Conservation (phyloP, 2,329 filamentous ascomycete species). For the Aurifilum marmelostoma region DNA sequence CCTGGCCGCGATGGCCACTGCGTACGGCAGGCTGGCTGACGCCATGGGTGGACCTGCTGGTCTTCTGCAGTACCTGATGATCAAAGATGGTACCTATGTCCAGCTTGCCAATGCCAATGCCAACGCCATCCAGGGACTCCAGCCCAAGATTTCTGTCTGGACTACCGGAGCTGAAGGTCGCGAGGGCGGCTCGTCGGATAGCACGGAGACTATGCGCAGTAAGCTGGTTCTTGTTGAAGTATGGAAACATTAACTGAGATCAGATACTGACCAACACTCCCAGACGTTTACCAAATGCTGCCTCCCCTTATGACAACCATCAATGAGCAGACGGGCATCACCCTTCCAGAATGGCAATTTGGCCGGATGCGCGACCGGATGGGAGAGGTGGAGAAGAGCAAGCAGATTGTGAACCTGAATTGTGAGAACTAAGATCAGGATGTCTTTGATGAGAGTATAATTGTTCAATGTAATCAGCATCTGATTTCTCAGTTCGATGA, state of each 20-base stretch:
- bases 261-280: neutral
- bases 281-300: constrained; percentile 78
- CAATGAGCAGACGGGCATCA: constrained; percentile 85
- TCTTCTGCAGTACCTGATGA: constrained; percentile 84
- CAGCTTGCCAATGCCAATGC: constrained; percentile 80
- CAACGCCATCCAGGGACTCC: constrained; percentile 71
- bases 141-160: constrained; percentile 92
- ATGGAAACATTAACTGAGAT: neutral
- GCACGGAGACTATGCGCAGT: constrained; percentile 68
- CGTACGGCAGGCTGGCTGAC: constrained; percentile 71
- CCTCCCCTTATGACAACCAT: constrained; percentile 84
- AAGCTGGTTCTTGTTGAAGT: neutral
- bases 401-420: constrained; percentile 44
- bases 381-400: constrained; percentile 40
- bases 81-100: constrained; percentile 79
- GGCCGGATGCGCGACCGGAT: constrained; percentile 49
- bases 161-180: constrained; percentile 68
- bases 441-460: neutral
- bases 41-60: constrained; percentile 80
- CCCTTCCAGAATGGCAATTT: constrained; percentile 76
- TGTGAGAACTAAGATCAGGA: neutral
- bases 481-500: neutral
- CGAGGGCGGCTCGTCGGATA: constrained; percentile 39
- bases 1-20: constrained; percentile 75
- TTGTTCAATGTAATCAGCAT: neutral